Evolutionary conservation across 2,329 filamentous ascomycete genomes (phyloP), one percentile per base, ranked within the genome.

Genomic region (Fusarium clavum): DNA sequence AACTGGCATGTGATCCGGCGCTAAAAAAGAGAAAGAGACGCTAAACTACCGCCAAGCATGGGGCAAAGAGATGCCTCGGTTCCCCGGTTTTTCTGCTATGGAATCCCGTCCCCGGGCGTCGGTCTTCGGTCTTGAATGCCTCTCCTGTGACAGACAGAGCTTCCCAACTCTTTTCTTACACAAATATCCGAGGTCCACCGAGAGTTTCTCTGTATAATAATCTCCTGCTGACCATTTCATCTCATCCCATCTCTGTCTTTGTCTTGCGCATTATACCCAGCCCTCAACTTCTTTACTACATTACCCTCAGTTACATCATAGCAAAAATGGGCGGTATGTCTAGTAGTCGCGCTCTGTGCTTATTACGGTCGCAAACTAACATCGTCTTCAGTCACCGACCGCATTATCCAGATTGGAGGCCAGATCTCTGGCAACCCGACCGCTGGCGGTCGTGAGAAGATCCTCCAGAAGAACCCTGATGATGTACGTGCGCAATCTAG

Each of bases 401-500:
- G 87, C 81, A 81, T 89, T 64, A 82, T 84, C 55, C 87, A 90
- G 76, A 85, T 91, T 75, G 88, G 87, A 67, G 84, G 84, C 83
- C 89, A 91, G 83, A 81, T 91, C 76, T 85, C 87, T 69, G 85
- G 84, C 81, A 88, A 90, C 82, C 82, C 88, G 71, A 82, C 83
- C 69, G 81, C 83, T 52, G 81, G 82, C 67, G 82, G 82, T 68
- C 83, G 83, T 72, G 86, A 87, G 65, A 87, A 83, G 79, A 81
- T 92, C 48, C 83, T 91, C 45, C 82, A 90, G 79, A 91, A 92
- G 83, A 85, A 84, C 78, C 83, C 90, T 58, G 89, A 92, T 79
- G 90, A 92, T 84, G 89, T 90, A 82, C 55, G 83, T 72, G 32
- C 25, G 10, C 20, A 44, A 27, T 69, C 34, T 30, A 11, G 24